Evolutionary conservation across 1,139 yeast genomes (phyloP), one percentile per base, ranked within the genome.

Genomic region (Pichia sp.): DNA sequence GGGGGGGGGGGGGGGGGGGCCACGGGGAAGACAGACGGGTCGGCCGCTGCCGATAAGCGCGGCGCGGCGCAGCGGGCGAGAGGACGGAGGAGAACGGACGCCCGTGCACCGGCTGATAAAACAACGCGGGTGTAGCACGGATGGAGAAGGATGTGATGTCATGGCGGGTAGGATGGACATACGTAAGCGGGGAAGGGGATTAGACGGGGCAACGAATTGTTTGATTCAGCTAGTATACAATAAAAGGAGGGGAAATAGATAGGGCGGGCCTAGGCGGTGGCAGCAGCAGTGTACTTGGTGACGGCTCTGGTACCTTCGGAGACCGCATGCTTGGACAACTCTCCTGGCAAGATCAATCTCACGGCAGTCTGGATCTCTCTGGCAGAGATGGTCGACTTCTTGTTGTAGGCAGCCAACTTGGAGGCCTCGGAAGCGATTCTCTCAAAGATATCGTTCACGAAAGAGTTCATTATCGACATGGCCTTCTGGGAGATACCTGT

Each of bases 251-350:
- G 17, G 27, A 12, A 12, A 4, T 17, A 41, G 7, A 41, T 7
- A 41, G 20, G 16, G 46, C 30, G 4, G 17, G 58, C 60, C 69
- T 68, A 73, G 69, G 76, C 76, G 51, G 75, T 68, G 67, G 85
- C 80, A 69, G 91, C 85, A 72, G 97, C 88, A 71, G 97, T 90
- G 86, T 92, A 93, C 84, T 93, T 93, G 77, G 98, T 92, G 71
- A 93, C 98, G 76, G 99, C 97, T 87, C 97, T 91, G 70, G 98
- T 92, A 84, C 98, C 98, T 80, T 92, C 98, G 69, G 97, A 88
- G 71, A 91, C 97, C 71, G 98, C 97, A 79, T 92, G 98, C 85
- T 92, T 93, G 67, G 99, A 97, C 78, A 93, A 85, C 81, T 93
- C 99, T 85, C 99, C 99, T 67, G 99, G 99, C 71, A 93, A 87